Conservation (phyloP, 1,284 basidiomycete species). For the Malassezia yamatoensis region DNA sequence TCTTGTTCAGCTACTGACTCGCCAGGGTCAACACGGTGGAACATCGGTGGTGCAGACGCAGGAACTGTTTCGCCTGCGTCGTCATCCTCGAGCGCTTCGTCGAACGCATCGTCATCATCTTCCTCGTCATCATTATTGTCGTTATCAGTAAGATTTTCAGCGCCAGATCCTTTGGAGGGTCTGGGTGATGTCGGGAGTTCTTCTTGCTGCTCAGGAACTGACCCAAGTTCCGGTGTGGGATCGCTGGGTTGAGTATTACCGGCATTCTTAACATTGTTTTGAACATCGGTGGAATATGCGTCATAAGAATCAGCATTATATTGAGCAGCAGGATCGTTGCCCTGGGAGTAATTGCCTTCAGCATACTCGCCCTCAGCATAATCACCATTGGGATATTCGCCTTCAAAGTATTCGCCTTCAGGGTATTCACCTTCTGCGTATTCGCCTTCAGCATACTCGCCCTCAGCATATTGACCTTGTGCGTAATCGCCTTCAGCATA, state of each 20-base stretch:
- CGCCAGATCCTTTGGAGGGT: too few species aligned
- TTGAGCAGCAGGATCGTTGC: background rate
- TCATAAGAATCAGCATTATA: too few species aligned
- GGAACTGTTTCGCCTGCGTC: background rate
- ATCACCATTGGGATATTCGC: conserved; percentile 5
- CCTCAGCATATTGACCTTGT: background rate
- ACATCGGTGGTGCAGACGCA: conserved; percentile 4
- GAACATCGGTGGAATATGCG: too few species aligned
- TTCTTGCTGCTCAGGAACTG: too few species aligned
- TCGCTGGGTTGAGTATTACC: too few species aligned
- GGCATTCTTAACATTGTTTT: too few species aligned
- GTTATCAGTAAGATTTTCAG: background rate
- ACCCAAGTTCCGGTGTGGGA: too few species aligned
- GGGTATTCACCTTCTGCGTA: background rate
- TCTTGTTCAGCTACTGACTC: conserved; percentile 7
- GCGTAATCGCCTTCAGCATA: conserved; percentile 1
- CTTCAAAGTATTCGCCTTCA: conserved; percentile 1
- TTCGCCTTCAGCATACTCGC: conserved; percentile 5
- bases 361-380: conserved; percentile 7
- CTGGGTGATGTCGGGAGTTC: too few species aligned
- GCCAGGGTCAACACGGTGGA: conserved; percentile 10
- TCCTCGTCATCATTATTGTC: background rate
- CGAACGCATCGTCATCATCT: conserved; percentile 2
- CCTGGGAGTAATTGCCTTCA: conserved; percentile 5
- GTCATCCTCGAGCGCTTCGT: conserved; percentile 1